These are phyloP conservation scores for Saprolegnia parasitica DNA, from an alignment of 352 stramenopile genomes.

Conservation along the genomic window DNA sequence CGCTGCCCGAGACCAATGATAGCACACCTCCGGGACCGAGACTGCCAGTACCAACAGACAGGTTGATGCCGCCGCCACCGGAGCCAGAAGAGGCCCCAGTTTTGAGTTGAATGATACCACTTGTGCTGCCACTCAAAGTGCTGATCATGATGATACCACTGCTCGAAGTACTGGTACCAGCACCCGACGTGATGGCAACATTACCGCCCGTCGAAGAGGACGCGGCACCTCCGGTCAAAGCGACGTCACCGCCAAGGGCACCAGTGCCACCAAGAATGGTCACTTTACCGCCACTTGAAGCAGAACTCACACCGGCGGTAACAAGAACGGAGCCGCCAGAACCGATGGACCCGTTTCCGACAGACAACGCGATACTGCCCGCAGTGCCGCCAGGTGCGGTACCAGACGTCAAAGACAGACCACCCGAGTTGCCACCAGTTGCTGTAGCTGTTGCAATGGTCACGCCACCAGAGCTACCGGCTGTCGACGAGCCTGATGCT, in stretches of 20 bases:
- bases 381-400: background rate
- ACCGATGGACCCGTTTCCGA: slow-evolving; percentile 39
- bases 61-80: slow-evolving; percentile 46
- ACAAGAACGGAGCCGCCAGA: slow-evolving; percentile 42
- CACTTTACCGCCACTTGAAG: slow-evolving; percentile 33
- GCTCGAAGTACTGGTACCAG: background rate
- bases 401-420: background rate
- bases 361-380: slow-evolving; percentile 37
- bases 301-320: slow-evolving; percentile 29
- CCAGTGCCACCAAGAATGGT: slow-evolving; percentile 36
- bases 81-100: slow-evolving; percentile 29
- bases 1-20: background rate
- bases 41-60: slow-evolving; percentile 45
- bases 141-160: background rate
- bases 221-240: slow-evolving; percentile 32
- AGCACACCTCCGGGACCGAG: slow-evolving; percentile 27
- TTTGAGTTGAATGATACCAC: slow-evolving; percentile 2
- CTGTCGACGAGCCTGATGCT: background rate
- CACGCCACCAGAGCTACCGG: background rate
- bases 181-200: background rate
- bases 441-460: background rate
- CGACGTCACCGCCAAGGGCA: slow-evolving; percentile 38
- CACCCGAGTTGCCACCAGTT: background rate
- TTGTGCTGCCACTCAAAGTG: background rate
- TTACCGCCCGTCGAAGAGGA: background rate